Base-by-base conservation (phyloP, 352 stramenopile genomes). In the Phytophthora sp. region DNA sequence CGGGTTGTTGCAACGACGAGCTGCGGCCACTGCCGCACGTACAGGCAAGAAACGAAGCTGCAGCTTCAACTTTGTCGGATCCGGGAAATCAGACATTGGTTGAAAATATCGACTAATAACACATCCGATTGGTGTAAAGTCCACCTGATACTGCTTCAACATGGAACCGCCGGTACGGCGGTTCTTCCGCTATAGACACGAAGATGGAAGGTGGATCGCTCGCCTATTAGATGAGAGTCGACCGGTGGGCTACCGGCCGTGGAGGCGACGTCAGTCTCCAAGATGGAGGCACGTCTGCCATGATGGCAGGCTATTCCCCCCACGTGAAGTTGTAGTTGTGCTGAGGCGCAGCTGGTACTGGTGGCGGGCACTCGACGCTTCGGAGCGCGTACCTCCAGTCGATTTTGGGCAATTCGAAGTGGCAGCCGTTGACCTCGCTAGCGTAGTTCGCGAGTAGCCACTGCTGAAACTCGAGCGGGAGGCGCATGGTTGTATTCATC, bases 51-150 rank as follows among this genome's bases (percentile, higher is more conserved):
- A 33, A 33, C 29, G 29, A 11, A 33, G 29, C 29, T 9, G 16
- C 50, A 47, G 23, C 55, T 63, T 63, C 55, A 63, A 62, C 54
- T 54, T 54, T 2, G 27, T 21, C 38, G 46, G n/a, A n/a, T n/a
- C n/a, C n/a, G n/a, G n/a, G n/a, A n/a, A n/a, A n/a, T n/a, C n/a
- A n/a, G 11, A 27, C 5, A 63, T 63, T 63, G 30, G 55, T 7
- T 44, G 54, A 33, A 55, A 56, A 23, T 0, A 33, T 1, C 21
- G 11, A 7, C 9, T 7, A 21, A 24, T 11, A 3, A 7, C 6
- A 1, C n/a, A 6, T 9, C 13, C 12, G 41, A 57, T 57, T 57
- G 50, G 50, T 57, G 13, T 23, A 58, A 33, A 24, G n/a, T 47
- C 3, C 1, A 39, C 8, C 42, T 29, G 56, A 49, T 46, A 41